Evolutionary conservation across 768 basidiomycete genomes (phyloP).

Genomic region (Pisolithus sp.): DNA sequence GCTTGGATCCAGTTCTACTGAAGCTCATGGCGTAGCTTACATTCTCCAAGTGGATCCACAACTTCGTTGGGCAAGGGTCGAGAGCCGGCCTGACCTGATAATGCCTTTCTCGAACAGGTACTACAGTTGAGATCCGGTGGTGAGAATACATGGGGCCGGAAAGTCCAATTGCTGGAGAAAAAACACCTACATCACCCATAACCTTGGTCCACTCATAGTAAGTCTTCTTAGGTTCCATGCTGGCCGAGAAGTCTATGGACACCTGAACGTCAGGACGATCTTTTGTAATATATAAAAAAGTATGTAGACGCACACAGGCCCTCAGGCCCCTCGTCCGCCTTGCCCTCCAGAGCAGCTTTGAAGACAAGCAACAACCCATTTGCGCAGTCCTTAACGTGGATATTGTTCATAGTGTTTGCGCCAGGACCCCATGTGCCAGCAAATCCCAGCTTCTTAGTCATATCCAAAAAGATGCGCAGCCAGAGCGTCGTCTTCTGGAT

Average conservation of each 20-base stretch:
- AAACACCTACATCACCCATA: slow-evolving; percentile 32
- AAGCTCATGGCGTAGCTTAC: slow-evolving; percentile 21
- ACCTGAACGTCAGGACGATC: not conserved
- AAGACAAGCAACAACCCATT: slow-evolving; percentile 30
- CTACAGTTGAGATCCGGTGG: slow-evolving; percentile 12
- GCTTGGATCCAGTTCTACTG: not conserved
- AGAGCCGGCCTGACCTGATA: slow-evolving; percentile 27
- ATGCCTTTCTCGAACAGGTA: slow-evolving; percentile 30
- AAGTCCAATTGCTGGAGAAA: not conserved
- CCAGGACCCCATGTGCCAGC: slow-evolving; percentile 41
- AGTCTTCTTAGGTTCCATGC: slow-evolving; percentile 23
- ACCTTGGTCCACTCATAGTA: slow-evolving; percentile 26
- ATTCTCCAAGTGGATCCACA: slow-evolving; percentile 32
- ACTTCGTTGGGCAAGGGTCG: slow-evolving; percentile 29
- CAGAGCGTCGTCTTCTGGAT: slow-evolving; percentile 33
- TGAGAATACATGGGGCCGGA: not conserved
- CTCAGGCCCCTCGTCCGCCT: slow-evolving; percentile 35
- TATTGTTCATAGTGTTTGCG: slow-evolving; percentile 30
- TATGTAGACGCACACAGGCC: slow-evolving; percentile 33
- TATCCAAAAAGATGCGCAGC: slow-evolving; percentile 31
- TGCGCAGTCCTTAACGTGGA: slow-evolving; percentile 38
- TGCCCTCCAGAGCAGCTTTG: slow-evolving; percentile 35
- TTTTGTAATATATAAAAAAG: not conserved
- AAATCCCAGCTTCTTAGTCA: slow-evolving; percentile 27
- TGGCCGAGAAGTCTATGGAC: slow-evolving; percentile 30